phyloP scores from a whole-genome alignment of 169 alveolate genomes.

The Plasmodium malariae region DNA sequence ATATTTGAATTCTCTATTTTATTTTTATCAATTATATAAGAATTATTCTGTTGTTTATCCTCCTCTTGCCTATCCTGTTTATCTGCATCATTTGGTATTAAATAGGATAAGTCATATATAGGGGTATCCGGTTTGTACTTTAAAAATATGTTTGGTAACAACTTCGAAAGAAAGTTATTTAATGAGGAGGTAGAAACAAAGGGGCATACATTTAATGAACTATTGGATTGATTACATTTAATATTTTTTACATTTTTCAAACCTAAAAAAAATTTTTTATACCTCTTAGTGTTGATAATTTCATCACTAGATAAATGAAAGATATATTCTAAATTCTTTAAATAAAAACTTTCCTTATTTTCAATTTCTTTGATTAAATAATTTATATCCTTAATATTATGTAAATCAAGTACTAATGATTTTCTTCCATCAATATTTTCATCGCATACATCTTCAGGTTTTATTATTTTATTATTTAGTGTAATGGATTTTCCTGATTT shows the following conservation, averaged over 20 bases:
- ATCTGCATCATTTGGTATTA: neutral
- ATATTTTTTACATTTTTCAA: slow-evolving; percentile 68
- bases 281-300: slow-evolving; percentile 27
- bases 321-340: slow-evolving; percentile 69
- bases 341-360: slow-evolving; percentile 28
- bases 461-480: slow-evolving; percentile 84
- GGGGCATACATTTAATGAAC: slow-evolving; percentile 62
- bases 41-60: neutral
- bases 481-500: slow-evolving; percentile 89
- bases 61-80: neutral
- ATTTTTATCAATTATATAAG: neutral
- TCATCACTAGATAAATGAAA: slow-evolving; percentile 64
- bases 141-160: slow-evolving; percentile 65
- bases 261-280: slow-evolving; percentile 53
- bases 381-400: slow-evolving; percentile 22
- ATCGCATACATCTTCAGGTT: slow-evolving; percentile 90
- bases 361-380: slow-evolving; percentile 13
- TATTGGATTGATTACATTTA: slow-evolving; percentile 60
- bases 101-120: slow-evolving; percentile 17
- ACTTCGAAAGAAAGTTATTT: slow-evolving; percentile 63
- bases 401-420: slow-evolving; percentile 67
- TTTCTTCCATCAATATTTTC: slow-evolving; percentile 85
- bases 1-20: neutral
- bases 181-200: slow-evolving; percentile 64
- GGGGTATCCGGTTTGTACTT: slow-evolving; percentile 64